Conservation (phyloP, 1,139 yeast genomes). For the Williopsis jadinii region DNA sequence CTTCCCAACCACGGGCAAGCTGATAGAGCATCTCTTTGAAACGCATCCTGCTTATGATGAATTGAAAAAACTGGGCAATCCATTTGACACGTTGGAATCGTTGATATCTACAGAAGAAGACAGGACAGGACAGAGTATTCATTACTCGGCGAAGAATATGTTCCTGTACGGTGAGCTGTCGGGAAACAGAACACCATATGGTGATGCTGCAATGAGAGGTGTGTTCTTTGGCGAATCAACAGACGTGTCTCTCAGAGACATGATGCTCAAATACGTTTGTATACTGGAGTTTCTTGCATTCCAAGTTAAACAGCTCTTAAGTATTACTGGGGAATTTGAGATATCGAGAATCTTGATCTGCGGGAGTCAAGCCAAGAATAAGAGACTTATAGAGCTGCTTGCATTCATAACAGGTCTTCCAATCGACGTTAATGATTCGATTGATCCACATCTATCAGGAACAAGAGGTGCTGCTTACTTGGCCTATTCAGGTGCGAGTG, state of each 20-base stretch:
- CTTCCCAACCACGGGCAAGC: conserved; percentile 49
- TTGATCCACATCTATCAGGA: conserved; percentile 27
- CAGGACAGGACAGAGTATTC: conserved; percentile 23
- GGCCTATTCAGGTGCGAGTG: conserved; percentile 10
- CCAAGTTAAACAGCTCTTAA: conserved; percentile 37
- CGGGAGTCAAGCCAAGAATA: conserved; percentile 48
- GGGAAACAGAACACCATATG: conserved; percentile 52
- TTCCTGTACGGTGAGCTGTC: conserved; percentile 47
- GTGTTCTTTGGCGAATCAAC: conserved; percentile 38
- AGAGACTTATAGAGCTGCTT: conserved; percentile 32
- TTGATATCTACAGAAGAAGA: conserved; percentile 25
- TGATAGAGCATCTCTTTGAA: conserved; percentile 40
- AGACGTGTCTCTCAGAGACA: conserved; percentile 24
- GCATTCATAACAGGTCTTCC: conserved; percentile 21
- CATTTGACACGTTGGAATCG: conserved; percentile 31
- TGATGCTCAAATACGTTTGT: conserved; percentile 37
- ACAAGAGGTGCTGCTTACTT: conserved; percentile 35
- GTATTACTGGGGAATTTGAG: conserved; percentile 20
- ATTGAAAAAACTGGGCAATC: conserved; percentile 9
- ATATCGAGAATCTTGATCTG: conserved; percentile 32
- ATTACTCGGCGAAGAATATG: conserved; percentile 30
- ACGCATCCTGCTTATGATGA: conserved; percentile 29
- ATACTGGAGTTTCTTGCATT: conserved; percentile 44
- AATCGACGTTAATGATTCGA: conserved; percentile 19
- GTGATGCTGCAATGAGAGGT: conserved; percentile 43